A percentile compares a stretch with the other conserved stretches of the same genome.
phyloP scores from a whole-genome alignment of 805 yeast genomes.

The Ogataea wickerhamii region DNA sequence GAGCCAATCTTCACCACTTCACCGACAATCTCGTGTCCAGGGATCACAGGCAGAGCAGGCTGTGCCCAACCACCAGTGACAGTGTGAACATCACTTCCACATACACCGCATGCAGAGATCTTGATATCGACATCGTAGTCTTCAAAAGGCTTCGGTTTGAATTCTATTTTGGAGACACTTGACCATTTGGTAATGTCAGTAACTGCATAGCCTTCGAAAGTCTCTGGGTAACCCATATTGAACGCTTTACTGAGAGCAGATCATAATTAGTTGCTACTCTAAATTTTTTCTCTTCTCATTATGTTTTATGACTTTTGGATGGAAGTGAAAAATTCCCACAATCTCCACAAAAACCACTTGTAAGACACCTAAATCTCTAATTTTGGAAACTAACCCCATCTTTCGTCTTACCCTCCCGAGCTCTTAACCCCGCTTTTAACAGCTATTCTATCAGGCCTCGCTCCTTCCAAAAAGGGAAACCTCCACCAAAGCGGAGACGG shows the following conservation, averaged over 20 bases:
- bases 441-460: too few species aligned
- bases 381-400: too few species aligned
- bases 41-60: constrained; percentile 35
- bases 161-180: constrained; percentile 2
- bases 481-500: background rate
- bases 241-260: too few species aligned
- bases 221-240: constrained; percentile 34
- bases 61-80: constrained; percentile 47
- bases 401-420: too few species aligned
- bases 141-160: constrained; percentile 1
- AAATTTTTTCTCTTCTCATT: too few species aligned
- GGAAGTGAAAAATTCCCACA: too few species aligned
- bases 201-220: constrained; percentile 38
- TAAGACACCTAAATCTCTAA: too few species aligned
- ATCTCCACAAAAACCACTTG: too few species aligned
- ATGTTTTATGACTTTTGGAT: too few species aligned
- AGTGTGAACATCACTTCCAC: constrained; percentile 58
- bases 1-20: constrained; percentile 55
- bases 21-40: constrained; percentile 68
- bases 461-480: background rate
- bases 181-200: constrained; percentile 36
- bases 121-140: background rate
- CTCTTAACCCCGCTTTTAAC: too few species aligned
- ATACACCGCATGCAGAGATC: constrained; percentile 42
- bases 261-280: too few species aligned